Evolutionary conservation across 1,139 yeast species (phyloP), one percentile per base, ranked within the genome.

Genomic region (Yamadazyma songkhlaensis): DNA sequence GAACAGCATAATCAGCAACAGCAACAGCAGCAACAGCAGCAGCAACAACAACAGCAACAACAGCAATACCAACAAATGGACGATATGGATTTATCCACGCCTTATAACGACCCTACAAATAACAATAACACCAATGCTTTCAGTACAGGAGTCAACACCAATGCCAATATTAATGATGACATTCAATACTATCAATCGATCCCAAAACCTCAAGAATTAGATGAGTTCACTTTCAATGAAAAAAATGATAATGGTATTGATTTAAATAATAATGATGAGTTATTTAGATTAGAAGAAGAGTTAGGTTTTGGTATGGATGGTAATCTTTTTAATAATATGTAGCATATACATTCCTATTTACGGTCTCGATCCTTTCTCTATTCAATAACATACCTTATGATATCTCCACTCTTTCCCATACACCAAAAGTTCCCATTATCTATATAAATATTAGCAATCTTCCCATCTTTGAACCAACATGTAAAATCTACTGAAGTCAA

Each of bases 1-100:
- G 47, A 49, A 29, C 81, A 79, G 36, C 85, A 79, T 43, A 84
- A 81, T 47, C 78, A 77, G 42, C 64, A 60, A 42, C 64, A 67
- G 21, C 72, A 65, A 43, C 50, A 64, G 26, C 64, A 64, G 42
- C 39, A 55, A 24, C 72, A 65, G 35, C 45, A 54, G 25, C 59
- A 60, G 36, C 62, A 60, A 42, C 56, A 54, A 24, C 25, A 61
- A 42, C 59, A 55, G 21, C 64, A 60, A 35, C 51, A 54, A 37
- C 61, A 59, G 34, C 57, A 59, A 41, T 48, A 48, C 28, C 47
- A 49, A 27, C 64, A 67, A 22, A 72, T 64, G 44, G 47, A 39
- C 15, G 26, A 41, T 9, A 47, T 50, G 46, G 51, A 50, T 9
- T 43, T 51, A 28, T 45, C 51, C 8, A 50, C 53, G 10, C 54